Evolutionary conservation across 2,329 filamentous ascomycete species (phyloP).

Genomic region (Karstenula rhodostoma): DNA sequence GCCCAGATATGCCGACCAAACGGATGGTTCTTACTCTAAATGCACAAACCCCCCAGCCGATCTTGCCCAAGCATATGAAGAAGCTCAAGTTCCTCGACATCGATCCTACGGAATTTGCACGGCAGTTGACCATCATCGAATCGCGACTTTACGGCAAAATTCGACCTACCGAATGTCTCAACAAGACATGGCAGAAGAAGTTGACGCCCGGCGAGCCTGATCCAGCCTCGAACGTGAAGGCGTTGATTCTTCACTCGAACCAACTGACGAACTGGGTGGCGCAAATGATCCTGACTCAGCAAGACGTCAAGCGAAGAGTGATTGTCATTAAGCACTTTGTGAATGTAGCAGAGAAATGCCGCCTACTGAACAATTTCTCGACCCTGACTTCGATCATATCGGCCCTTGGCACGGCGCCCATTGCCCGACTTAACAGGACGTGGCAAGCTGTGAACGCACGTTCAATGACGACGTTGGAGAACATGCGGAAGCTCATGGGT

Average conservation of each 20-base stretch:
- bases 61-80: slow-evolving; percentile 99
- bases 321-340: slow-evolving; percentile 99
- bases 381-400: slow-evolving; percentile 98
- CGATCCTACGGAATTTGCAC: slow-evolving; percentile 94
- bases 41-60: slow-evolving; percentile 82
- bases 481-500: slow-evolving; percentile 93
- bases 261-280: slow-evolving; percentile 99
- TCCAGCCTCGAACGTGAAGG: slow-evolving; percentile 92
- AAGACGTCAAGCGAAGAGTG: slow-evolving; percentile 93
- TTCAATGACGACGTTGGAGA: slow-evolving; percentile 80
- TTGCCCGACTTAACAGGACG: slow-evolving; percentile 89
- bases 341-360: slow-evolving; percentile 97
- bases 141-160: slow-evolving; percentile 95
- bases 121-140: slow-evolving; percentile 96
- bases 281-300: slow-evolving; percentile 96
- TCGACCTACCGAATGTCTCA: slow-evolving; percentile 92
- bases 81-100: slow-evolving; percentile 99
- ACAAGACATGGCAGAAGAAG: slow-evolving; percentile 99
- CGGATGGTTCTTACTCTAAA: slow-evolving; percentile 87
- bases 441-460: slow-evolving; percentile 93
- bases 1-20: slow-evolving; percentile 86
- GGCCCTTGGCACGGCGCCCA: slow-evolving; percentile 90
- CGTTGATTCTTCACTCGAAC: slow-evolving; percentile 95
- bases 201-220: slow-evolving; percentile 80
- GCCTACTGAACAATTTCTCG: slow-evolving; percentile 92